Evolutionary conservation across 2,329 filamentous ascomycete genomes (phyloP).

Genomic region (Anthostomella pinea): DNA sequence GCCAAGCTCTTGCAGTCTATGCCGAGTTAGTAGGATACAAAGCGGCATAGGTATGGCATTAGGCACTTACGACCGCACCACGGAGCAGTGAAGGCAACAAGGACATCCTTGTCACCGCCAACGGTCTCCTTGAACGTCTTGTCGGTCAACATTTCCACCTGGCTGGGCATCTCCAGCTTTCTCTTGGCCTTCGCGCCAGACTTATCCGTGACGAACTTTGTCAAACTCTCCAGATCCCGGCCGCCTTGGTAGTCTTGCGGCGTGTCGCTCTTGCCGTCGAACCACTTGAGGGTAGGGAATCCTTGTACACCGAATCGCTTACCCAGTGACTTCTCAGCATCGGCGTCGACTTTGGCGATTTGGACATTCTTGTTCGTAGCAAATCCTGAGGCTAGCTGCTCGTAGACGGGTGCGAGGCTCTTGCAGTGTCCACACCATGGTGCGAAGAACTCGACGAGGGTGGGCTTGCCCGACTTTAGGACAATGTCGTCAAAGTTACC

Average conservation of each 20-base stretch:
- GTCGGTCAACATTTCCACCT: slow-evolving; percentile 79
- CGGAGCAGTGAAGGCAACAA: slow-evolving; percentile 95
- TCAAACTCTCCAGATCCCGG: slow-evolving; percentile 82
- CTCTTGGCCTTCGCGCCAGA: slow-evolving; percentile 78
- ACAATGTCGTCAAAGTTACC: slow-evolving; percentile 90
- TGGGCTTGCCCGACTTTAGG: slow-evolving; percentile 87
- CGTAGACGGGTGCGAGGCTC: slow-evolving; percentile 89
- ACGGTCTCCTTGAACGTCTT: slow-evolving; percentile 71
- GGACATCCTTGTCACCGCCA: slow-evolving; percentile 81
- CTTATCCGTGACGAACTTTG: slow-evolving; percentile 81
- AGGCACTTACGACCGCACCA: slow-evolving; percentile 99
- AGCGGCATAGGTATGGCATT: slow-evolving; percentile 11
- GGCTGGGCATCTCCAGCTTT: slow-evolving; percentile 69
- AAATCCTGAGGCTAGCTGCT: slow-evolving; percentile 78
- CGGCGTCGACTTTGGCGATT: slow-evolving; percentile 95
- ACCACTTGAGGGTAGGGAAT: slow-evolving; percentile 97
- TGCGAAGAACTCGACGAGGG: slow-evolving; percentile 96
- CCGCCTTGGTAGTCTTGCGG: slow-evolving; percentile 84
- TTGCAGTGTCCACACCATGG: slow-evolving; percentile 99
- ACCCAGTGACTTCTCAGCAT: slow-evolving; percentile 80
- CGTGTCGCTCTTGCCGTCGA: slow-evolving; percentile 88
- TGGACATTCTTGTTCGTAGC: slow-evolving; percentile 70
- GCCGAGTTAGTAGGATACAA: slow-evolving; percentile 6
- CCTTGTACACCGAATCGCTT: slow-evolving; percentile 86
- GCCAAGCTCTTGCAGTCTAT: slow-evolving; percentile 95